A percentile compares a stretch with the other conserved stretches of the same genome.
These are phyloP conservation scores for Rubroshorea leprosula DNA, from an alignment of 345 rosid genomes.

Conservation along the genomic window DNA sequence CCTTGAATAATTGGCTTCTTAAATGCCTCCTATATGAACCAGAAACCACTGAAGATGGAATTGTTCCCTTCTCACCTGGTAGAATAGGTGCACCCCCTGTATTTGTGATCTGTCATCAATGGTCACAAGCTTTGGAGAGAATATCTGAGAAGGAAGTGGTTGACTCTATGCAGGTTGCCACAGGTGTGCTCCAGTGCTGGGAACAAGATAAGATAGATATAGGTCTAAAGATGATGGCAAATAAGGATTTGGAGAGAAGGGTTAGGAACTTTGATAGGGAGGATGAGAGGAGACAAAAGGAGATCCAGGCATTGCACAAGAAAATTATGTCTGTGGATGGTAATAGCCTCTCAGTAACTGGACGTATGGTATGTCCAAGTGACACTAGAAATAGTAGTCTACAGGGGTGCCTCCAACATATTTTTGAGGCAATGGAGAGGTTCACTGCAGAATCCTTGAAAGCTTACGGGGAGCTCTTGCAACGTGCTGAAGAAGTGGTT, in stretches of 20 bases:
- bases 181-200: slow-evolving; percentile 65
- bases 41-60: slow-evolving; percentile 83
- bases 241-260: slow-evolving; percentile 60
- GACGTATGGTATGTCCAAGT: slow-evolving; percentile 58
- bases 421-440: slow-evolving; percentile 89
- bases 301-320: slow-evolving; percentile 87
- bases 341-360: slow-evolving; percentile 28
- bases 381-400: slow-evolving; percentile 61
- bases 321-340: slow-evolving; percentile 50
- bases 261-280: slow-evolving; percentile 61
- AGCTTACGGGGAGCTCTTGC: slow-evolving; percentile 75
- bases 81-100: slow-evolving; percentile 89
- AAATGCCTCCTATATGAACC: slow-evolving; percentile 85
- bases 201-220: slow-evolving; percentile 65
- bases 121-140: slow-evolving; percentile 77
- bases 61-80: slow-evolving; percentile 85
- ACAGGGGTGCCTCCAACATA: slow-evolving; percentile 60
- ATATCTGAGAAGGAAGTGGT: slow-evolving; percentile 88
- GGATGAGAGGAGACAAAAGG: slow-evolving; percentile 81
- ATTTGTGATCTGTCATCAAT: slow-evolving; percentile 91
- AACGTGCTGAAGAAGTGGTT: slow-evolving; percentile 51
- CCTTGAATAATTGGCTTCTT: slow-evolving; percentile 81
- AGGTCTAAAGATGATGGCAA: slow-evolving; percentile 39
- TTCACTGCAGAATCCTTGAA: slow-evolving; percentile 58
- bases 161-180: slow-evolving; percentile 57